Evolutionary conservation across 2,329 filamentous ascomycete species (phyloP).

Genomic region (Metarhizium robertsii): DNA sequence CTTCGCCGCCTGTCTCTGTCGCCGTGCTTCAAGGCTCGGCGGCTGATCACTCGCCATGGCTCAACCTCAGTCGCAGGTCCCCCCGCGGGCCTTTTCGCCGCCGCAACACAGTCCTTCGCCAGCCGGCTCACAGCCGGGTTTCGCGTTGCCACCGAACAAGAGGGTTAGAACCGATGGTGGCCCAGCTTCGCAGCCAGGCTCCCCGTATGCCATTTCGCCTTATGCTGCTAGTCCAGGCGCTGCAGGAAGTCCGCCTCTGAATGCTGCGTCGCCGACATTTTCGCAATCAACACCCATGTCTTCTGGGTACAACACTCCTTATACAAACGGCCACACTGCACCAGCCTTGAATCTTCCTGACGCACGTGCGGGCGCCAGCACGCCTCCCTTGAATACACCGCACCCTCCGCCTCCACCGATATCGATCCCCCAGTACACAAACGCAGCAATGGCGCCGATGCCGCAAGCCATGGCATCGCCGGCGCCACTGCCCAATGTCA

Average conservation of each 20-base stretch:
- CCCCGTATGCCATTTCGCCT: slow-evolving; percentile 47
- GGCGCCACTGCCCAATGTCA: slow-evolving; percentile 24
- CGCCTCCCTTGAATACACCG: slow-evolving; percentile 22
- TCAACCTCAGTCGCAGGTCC: slow-evolving; percentile 44
- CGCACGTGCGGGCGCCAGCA: slow-evolving; percentile 18
- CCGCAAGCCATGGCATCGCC: slow-evolving; percentile 14
- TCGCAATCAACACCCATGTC: slow-evolving; percentile 22
- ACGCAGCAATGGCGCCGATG: slow-evolving; percentile 20
- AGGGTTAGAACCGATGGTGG: slow-evolving; percentile 51
- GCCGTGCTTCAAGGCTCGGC: slow-evolving; percentile 3
- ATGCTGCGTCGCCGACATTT: slow-evolving; percentile 26
- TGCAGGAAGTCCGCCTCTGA: slow-evolving; percentile 29
- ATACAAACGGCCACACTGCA: slow-evolving; percentile 28
- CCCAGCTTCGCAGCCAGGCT: slow-evolving; percentile 56
- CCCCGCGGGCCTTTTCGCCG: slow-evolving; percentile 51
- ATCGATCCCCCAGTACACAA: slow-evolving; percentile 18
- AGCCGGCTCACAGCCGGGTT: slow-evolving; percentile 43
- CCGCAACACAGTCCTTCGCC: slow-evolving; percentile 54
- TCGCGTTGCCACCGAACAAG: slow-evolving; percentile 59
- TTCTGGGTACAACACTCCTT: slow-evolving; percentile 25
- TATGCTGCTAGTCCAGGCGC: slow-evolving; percentile 38
- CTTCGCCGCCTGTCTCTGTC: slow-evolving; percentile 1
- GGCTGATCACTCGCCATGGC: slow-evolving; percentile 34
- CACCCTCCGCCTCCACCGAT: slow-evolving; percentile 17
- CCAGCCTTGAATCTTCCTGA: slow-evolving; percentile 26